These are phyloP conservation scores for Colletotrichum camelliae DNA, from an alignment of 2,329 filamentous ascomycete genomes.

Conservation along the genomic window DNA sequence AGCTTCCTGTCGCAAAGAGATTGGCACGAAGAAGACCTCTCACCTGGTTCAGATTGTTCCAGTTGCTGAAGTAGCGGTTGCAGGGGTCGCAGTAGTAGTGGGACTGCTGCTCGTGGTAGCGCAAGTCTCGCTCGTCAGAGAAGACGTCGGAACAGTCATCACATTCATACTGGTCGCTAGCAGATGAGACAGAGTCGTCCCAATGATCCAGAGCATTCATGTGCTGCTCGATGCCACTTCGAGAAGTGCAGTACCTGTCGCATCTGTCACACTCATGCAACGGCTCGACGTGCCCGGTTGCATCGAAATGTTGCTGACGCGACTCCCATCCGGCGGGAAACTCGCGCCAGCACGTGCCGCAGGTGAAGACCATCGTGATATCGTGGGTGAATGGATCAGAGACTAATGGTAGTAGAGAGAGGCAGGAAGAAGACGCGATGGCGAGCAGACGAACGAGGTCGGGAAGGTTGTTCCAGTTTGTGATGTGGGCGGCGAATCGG, in stretches of 20 bases:
- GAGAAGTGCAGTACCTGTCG: conserved; percentile 26
- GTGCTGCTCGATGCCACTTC: conserved; percentile 30
- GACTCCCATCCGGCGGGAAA: conserved; percentile 20
- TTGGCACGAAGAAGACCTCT: too few species aligned
- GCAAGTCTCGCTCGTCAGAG: conserved; percentile 21
- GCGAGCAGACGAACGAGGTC: too few species aligned
- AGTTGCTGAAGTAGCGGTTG: neutral
- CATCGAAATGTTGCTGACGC: conserved; percentile 17
- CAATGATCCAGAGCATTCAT: conserved; percentile 30
- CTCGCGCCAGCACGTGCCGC: conserved; percentile 14
- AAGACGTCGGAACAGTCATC: conserved; percentile 31
- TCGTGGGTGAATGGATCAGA: neutral
- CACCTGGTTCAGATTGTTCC: neutral
- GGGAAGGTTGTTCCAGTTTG: neutral
- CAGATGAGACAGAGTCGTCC: neutral
- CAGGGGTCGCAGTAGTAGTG: conserved; percentile 8
- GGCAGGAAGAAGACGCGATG: neutral
- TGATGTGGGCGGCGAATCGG: neutral
- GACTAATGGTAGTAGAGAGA: neutral
- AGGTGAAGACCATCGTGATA: conserved; percentile 2
- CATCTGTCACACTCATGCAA: conserved; percentile 30
- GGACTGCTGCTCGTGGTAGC: neutral
- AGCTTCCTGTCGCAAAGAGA: neutral
- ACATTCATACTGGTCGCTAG: conserved; percentile 30
- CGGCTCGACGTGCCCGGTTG: neutral